Conservation (phyloP, 805 yeast genomes). For the Candida sphagnicola region DNA sequence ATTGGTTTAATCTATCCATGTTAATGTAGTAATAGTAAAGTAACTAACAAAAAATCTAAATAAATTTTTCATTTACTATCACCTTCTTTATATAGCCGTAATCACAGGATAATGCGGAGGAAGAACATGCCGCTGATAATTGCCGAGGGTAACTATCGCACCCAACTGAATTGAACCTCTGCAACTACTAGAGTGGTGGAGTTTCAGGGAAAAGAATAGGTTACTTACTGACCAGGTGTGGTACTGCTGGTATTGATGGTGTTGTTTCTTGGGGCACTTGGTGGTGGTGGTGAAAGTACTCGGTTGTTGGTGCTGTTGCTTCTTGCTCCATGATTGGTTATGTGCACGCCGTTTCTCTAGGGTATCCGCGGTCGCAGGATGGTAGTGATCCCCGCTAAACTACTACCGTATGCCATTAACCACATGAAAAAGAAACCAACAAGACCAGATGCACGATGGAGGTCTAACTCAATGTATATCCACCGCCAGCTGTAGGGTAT, state of each 20-base stretch:
- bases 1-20: conserved; percentile 46
- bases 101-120: conserved; percentile 2
- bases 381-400: background rate
- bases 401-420: too few relatives aligned
- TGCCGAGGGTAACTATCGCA: background rate
- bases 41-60: too few relatives aligned
- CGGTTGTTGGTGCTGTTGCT: too few relatives aligned
- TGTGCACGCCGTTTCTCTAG: background rate
- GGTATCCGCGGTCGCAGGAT: background rate
- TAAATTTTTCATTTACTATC: background rate
- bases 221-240: too few relatives aligned
- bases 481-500: too few relatives aligned
- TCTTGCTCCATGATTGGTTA: background rate
- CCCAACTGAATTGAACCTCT: background rate
- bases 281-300: too few relatives aligned
- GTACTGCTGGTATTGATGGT: too few relatives aligned
- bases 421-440: background rate
- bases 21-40: background rate
- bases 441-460: background rate
- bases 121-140: conserved; percentile 1
- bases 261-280: too few relatives aligned
- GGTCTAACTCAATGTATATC: too few relatives aligned
- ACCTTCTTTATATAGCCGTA: background rate
- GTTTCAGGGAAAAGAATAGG: too few relatives aligned
- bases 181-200: too few relatives aligned